Evolutionary conservation across 768 basidiomycete genomes (phyloP), one percentile per base, ranked within the genome.

Genomic region (Amanita pseudoporphyria): DNA sequence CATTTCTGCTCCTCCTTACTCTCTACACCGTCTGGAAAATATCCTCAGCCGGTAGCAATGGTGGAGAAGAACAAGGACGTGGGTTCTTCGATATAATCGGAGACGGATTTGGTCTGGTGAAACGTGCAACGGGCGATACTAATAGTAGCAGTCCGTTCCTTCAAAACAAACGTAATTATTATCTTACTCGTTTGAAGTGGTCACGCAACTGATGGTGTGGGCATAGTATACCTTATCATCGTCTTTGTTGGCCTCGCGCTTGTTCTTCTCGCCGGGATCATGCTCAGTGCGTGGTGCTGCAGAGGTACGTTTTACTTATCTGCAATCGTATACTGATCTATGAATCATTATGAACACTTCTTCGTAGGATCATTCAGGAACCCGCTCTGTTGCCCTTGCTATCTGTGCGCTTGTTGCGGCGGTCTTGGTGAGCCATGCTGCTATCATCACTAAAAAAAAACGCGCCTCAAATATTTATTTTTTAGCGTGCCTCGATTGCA

Each of bases 321-420:
- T n/a, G n/a, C n/a, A n/a, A n/a, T n/a, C n/a, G n/a, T n/a, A n/a
- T n/a, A n/a, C n/a, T n/a, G n/a, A n/a, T n/a, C n/a, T n/a, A n/a
- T n/a, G n/a, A n/a, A n/a, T n/a, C n/a, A n/a, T 16, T n/a, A n/a
- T n/a, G n/a, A 32, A 21, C 32, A 28, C 13, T 9, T 16, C 21
- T 3, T 24, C 35, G n/a, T n/a, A 78, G 78, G 74, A 13, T 60
- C 74, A 0, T 83, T 82, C 56, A 57, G 76, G 52, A 84, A 84
- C 51, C 82, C 82, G 2, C 64, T 74, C 0, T 84, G 81, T 55
- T 82, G 80, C 55, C 82, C 82, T 1, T 84, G 82, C 57, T 85
- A 85, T 60, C 67, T 83, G 6, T 84, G 82, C 54, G 82, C 82
- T 3, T 84, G 80, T 60, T 84, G 81, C 50, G 82, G 82, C 49